Conservation (phyloP, 106 monocot species). For the Phalaenopsis aphrodite region DNA sequence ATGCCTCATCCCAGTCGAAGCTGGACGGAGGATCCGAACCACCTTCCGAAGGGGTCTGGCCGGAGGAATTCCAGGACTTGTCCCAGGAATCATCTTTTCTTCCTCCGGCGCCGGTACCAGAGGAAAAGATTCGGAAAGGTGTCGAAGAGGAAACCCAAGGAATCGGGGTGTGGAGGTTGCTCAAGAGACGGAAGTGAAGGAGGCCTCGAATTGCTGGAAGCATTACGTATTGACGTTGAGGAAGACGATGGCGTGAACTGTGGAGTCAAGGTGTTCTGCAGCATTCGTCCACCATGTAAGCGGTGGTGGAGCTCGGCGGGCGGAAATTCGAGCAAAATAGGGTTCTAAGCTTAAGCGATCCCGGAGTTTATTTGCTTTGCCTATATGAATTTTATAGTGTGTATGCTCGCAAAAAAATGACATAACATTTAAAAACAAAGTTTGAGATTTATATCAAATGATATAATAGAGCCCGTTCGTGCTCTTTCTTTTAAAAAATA, state of each 20-base stretch:
- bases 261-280: background rate
- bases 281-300: background rate
- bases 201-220: slow-evolving; percentile 1
- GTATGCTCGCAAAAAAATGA: too few species aligned
- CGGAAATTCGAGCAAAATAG: background rate
- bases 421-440: too few species aligned
- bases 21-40: slow-evolving; percentile 6
- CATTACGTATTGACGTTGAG: background rate
- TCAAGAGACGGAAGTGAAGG: slow-evolving; percentile 12
- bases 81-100: slow-evolving; percentile 8
- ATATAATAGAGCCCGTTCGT: too few species aligned
- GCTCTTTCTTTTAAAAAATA: too few species aligned
- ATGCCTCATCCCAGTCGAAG: slow-evolving; percentile 52
- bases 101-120: slow-evolving; percentile 11
- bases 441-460: too few species aligned
- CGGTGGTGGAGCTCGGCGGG: background rate
- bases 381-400: too few species aligned
- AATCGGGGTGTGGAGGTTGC: slow-evolving; percentile 11
- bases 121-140: slow-evolving; percentile 17
- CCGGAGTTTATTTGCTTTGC: too few species aligned
- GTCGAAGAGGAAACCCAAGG: slow-evolving; percentile 12
- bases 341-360: background rate
- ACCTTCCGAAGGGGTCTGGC: background rate
- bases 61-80: slow-evolving; percentile 21
- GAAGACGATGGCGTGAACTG: background rate